phyloP scores from a whole-genome alignment of 345 rosid genomes.

The Turritis glabra region DNA sequence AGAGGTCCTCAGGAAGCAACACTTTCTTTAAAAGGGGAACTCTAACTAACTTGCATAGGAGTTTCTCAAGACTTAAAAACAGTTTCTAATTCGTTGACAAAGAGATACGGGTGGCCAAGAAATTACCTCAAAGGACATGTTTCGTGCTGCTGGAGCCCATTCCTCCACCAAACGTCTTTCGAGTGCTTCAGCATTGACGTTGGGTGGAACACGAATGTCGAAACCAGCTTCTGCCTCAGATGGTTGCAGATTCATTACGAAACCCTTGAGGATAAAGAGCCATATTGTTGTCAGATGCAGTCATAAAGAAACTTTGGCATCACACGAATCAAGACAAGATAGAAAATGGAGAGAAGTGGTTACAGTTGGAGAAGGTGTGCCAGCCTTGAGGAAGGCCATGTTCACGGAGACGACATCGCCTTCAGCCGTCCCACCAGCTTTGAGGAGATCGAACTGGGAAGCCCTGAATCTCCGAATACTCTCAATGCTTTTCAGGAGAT shows the following conservation, averaged over 20 bases:
- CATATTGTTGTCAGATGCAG: not conserved
- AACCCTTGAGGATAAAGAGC: slow-evolving; percentile 52
- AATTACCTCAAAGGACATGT: slow-evolving; percentile 85
- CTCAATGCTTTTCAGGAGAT: slow-evolving; percentile 82
- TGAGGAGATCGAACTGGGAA: slow-evolving; percentile 85
- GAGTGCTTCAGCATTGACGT: slow-evolving; percentile 61
- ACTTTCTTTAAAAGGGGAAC: not conserved
- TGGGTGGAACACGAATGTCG: slow-evolving; percentile 85
- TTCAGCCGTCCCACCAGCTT: slow-evolving; percentile 77
- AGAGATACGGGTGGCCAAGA: not conserved
- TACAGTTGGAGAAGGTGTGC: slow-evolving; percentile 94
- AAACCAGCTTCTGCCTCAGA: slow-evolving; percentile 99
- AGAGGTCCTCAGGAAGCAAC: not conserved
- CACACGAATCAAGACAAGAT: not conserved
- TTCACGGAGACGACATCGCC: slow-evolving; percentile 90
- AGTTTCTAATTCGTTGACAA: not conserved
- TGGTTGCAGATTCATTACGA: slow-evolving; percentile 95
- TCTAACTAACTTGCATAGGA: not conserved
- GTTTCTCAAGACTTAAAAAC: not conserved
- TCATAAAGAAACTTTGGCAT: slow-evolving; percentile 17
- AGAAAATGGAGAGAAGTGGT: not conserved
- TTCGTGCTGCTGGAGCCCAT: slow-evolving; percentile 92
- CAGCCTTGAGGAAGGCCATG: slow-evolving; percentile 82
- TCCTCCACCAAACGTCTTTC: slow-evolving; percentile 88
- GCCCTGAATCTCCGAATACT: slow-evolving; percentile 81